Conservation (phyloP, 441 rosid species). For the Melastoma candidum region DNA sequence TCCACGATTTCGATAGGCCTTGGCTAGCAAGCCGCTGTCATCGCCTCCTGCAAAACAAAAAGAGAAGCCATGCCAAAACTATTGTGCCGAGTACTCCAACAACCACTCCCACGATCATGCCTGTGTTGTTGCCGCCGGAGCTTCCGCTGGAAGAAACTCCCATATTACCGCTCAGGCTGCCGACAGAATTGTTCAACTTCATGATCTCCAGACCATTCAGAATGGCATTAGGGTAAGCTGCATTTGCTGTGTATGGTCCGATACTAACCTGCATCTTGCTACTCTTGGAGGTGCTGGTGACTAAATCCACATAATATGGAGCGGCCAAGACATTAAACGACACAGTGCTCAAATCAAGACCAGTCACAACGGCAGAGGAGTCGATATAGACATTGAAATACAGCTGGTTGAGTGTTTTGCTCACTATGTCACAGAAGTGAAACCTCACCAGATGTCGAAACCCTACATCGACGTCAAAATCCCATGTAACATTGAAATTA, state of each 20-base stretch:
- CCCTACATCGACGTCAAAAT: constrained; percentile 17
- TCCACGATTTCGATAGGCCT: constrained; percentile 4
- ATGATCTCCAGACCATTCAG: constrained; percentile 29
- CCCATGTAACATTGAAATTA: constrained; percentile 24
- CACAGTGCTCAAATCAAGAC: constrained; percentile 19
- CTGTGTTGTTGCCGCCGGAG: background rate
- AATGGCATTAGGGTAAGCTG: constrained; percentile 18
- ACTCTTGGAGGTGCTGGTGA: constrained; percentile 11
- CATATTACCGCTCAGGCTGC: constrained; percentile 9
- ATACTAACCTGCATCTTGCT: constrained; percentile 18
- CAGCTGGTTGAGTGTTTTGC: constrained; percentile 17
- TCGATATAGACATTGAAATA: constrained; percentile 22
- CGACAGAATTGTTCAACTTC: constrained; percentile 20
- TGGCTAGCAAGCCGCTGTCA: background rate
- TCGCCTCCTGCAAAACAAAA: constrained; percentile 3
- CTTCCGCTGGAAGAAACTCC: background rate
- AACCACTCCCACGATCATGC: background rate
- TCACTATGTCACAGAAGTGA: constrained; percentile 30
- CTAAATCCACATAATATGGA: constrained; percentile 19
- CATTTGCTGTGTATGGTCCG: constrained; percentile 16
- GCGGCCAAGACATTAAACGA: constrained; percentile 13
- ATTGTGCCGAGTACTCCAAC: background rate
- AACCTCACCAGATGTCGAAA: constrained; percentile 20
- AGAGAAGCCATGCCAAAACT: background rate
- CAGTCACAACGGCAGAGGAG: constrained; percentile 13